Conservation (phyloP, 306 rosid genomes). For the Quercus ilex region DNA sequence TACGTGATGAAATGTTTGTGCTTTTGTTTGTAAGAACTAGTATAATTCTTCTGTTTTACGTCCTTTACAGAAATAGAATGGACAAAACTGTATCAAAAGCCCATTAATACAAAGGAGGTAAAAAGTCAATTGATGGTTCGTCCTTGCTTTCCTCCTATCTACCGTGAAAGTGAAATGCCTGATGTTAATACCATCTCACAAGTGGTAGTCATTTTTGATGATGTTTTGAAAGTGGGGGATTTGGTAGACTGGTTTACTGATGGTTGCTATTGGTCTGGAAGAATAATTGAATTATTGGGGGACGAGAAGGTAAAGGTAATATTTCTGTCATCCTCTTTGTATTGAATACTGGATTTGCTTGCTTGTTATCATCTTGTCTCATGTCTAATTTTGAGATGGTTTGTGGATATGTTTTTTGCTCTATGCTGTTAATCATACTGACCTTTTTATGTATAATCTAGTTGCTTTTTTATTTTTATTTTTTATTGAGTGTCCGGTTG, state of each 20-base stretch:
- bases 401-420: neutral
- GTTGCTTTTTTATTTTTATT: neutral
- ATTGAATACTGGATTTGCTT: slow-evolving; percentile 3
- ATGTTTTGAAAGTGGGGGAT: slow-evolving; percentile 73
- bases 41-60: neutral
- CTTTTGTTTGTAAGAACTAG: neutral
- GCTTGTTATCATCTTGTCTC: neutral
- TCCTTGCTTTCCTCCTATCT: slow-evolving; percentile 58
- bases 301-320: slow-evolving; percentile 54
- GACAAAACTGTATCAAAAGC: slow-evolving; percentile 48
- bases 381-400: neutral
- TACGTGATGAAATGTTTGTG: slow-evolving; percentile 5
- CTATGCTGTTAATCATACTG: neutral
- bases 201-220: slow-evolving; percentile 39
- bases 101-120: slow-evolving; percentile 18
- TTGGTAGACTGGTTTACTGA: slow-evolving; percentile 78
- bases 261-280: slow-evolving; percentile 81
- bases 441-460: neutral
- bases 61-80: slow-evolving; percentile 48
- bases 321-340: slow-evolving; percentile 2
- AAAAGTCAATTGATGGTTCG: slow-evolving; percentile 59
- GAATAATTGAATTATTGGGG: slow-evolving; percentile 42
- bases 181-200: slow-evolving; percentile 41
- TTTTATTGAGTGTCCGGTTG: too few relatives aligned
- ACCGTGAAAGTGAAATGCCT: slow-evolving; percentile 42